Base-by-base conservation (phyloP, 257 asterid genomes). In the Solanum sitiens region DNA sequence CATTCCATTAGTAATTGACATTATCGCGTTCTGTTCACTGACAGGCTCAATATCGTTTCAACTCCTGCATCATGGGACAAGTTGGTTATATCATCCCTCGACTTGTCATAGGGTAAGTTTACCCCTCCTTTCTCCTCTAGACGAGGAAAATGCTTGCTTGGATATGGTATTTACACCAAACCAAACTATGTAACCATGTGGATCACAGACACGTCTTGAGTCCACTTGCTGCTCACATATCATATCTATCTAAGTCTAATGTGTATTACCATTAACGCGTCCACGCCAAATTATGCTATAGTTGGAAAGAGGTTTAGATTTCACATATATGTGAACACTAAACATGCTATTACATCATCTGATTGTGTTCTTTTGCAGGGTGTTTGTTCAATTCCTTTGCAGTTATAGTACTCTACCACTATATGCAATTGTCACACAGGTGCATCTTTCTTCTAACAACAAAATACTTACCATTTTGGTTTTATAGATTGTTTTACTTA, bases 391-490 rank as follows among this genome's bases (percentile, higher is more conserved):
- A 92, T 87, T 95, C 63, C 74, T 94, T 42, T 95, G 98, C 94
- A 95, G 98, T 90, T 94, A 93, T 88, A 95, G 98, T 86, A 95
- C 96, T n/a, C 91, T 95, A 56, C 98, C 98, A 39, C 92, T 95
- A 16, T 95, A 95, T 85, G 98, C 98, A 83, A 88, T 95, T 27
- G 98, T 95, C 15, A 90, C 98, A 10, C 98, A 93, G 94, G 98
- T 93, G 63, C 71, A 89, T 50, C 47, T n/a, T 16, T n/a, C 42
- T 70, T 27, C 76, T 12, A 68, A 25, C 39, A 63, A 50, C 67
- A 67, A 67, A 3, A 32, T 59, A 44, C 11, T 79, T 50, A 10
- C 40, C 37, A 16, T 35, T 59, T 75, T 70, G 20, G 67, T 76
- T 73, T 39, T 33, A 23, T n/a, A 32, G 14, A 42, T 8, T 42